A percentile compares a stretch with the other conserved stretches of the same genome.
Conservation (phyloP, 108 stramenopile species). For the Cyclotella sp. region DNA sequence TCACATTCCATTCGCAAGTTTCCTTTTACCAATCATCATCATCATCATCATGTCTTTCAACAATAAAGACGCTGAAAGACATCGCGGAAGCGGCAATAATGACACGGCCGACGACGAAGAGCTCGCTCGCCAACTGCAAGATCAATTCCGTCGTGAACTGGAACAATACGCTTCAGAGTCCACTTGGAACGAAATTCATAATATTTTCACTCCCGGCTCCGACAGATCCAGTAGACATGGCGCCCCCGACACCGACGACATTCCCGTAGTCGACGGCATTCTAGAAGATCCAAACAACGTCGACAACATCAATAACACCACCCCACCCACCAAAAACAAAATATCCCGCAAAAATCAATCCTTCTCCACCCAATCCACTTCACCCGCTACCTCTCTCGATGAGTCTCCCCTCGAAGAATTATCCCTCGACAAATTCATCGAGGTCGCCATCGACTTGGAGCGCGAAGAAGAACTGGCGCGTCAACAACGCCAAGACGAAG, state of each 20-base stretch:
- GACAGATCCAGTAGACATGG: neutral
- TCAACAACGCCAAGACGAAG: neutral
- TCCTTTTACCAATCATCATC: too few relatives aligned
- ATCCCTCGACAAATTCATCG: neutral
- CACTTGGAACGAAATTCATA: conserved; percentile 6
- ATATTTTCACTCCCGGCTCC: conserved; percentile 9
- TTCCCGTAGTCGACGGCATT: conserved; percentile 3
- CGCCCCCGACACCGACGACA: neutral
- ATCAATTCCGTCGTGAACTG: conserved; percentile 28
- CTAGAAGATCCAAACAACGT: neutral
- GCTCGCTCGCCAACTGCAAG: conserved; percentile 22
- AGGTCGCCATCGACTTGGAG: neutral
- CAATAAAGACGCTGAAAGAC: too few relatives aligned
- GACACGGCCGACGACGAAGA: conserved; percentile 12
- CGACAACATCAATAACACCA: neutral
- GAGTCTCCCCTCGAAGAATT: neutral
- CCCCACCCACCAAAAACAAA: conserved; percentile 3
- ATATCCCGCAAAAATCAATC: neutral
- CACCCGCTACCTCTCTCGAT: conserved; percentile 5
- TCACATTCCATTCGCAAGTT: too few relatives aligned
- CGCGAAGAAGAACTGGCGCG: neutral
- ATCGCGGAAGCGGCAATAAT: neutral
- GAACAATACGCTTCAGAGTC: conserved; percentile 14
- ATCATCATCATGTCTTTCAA: too few relatives aligned
- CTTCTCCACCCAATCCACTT: conserved; percentile 4